Evolutionary conservation across 1,284 basidiomycete species (phyloP).

Genomic region (Flammula alnicola): DNA sequence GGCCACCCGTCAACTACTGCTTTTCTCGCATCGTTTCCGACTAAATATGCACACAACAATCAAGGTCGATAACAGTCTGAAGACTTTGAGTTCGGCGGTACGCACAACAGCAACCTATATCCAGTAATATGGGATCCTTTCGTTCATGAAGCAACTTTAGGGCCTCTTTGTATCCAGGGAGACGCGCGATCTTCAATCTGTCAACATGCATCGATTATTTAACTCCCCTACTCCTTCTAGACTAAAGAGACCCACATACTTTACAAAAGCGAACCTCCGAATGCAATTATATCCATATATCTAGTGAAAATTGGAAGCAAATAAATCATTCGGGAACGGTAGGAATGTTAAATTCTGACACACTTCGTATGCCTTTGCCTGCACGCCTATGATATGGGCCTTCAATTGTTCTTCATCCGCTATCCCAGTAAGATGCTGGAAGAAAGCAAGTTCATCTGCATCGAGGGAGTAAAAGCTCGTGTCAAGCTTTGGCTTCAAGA

Average conservation of each 20-base stretch:
- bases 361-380: constrained; percentile 49
- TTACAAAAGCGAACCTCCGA: constrained; percentile 44
- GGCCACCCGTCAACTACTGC: constrained; percentile 42
- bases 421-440: constrained; percentile 32
- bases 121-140: constrained; percentile 50
- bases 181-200: constrained; percentile 48
- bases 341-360: constrained; percentile 6
- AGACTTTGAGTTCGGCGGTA: too few species aligned
- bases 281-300: constrained; percentile 35
- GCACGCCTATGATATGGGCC: constrained; percentile 48
- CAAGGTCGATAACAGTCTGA: too few species aligned
- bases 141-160: constrained; percentile 43
- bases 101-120: constrained; percentile 54
- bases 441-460: constrained; percentile 26
- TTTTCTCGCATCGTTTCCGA: constrained; percentile 49
- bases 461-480: constrained; percentile 22
- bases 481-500: constrained; percentile 19
- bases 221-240: too few species aligned
- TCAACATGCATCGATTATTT: not conserved
- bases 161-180: constrained; percentile 47
- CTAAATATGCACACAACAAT: constrained; percentile 25
- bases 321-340: not conserved
- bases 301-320: constrained; percentile 12
- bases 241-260: constrained; percentile 29
- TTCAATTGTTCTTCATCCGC: constrained; percentile 38